Percentiles rank a stretch among this genome's conserved stretches.
phyloP scores from a whole-genome alignment of 2,329 filamentous ascomycete species.

The Fusarium oligoseptatum region DNA sequence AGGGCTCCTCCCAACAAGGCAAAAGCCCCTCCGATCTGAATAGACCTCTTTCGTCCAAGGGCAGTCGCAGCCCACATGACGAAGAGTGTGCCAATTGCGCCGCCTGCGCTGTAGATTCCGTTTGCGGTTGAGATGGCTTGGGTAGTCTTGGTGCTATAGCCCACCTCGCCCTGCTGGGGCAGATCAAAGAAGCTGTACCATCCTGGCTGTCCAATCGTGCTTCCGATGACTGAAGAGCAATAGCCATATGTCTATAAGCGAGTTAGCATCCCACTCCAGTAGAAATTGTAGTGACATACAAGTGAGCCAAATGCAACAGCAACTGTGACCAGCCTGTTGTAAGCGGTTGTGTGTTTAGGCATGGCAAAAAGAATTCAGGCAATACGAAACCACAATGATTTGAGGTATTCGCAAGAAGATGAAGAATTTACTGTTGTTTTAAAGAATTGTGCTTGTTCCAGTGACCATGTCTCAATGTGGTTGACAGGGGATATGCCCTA shows the following conservation, averaged over 20 bases:
- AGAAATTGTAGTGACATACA: background rate
- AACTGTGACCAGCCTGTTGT: constrained; percentile 52
- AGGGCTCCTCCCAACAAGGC: constrained; percentile 58
- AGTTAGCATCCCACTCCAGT: background rate
- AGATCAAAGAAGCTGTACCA: constrained; percentile 65
- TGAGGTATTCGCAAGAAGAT: background rate
- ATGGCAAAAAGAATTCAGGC: background rate
- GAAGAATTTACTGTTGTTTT: background rate
- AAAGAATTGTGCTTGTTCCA: background rate
- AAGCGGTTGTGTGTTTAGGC: constrained; percentile 14
- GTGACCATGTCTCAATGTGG: background rate
- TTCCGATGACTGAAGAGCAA: constrained; percentile 62
- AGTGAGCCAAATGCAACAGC: constrained; percentile 44
- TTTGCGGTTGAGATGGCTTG: constrained; percentile 63
- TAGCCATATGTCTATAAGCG: constrained; percentile 62
- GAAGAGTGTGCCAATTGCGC: constrained; percentile 60
- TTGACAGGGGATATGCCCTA: background rate
- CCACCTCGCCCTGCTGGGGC: constrained; percentile 57
- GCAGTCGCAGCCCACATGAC: constrained; percentile 63
- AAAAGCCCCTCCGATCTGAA: constrained; percentile 43
- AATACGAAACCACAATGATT: background rate
- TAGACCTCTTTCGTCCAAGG: constrained; percentile 52
- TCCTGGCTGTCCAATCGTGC: constrained; percentile 65
- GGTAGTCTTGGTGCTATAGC: constrained; percentile 60
- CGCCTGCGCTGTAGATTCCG: constrained; percentile 62